Evolutionary conservation across 2,329 filamentous ascomycete species (phyloP).

Genomic region (Pseudocercospora fuligena): DNA sequence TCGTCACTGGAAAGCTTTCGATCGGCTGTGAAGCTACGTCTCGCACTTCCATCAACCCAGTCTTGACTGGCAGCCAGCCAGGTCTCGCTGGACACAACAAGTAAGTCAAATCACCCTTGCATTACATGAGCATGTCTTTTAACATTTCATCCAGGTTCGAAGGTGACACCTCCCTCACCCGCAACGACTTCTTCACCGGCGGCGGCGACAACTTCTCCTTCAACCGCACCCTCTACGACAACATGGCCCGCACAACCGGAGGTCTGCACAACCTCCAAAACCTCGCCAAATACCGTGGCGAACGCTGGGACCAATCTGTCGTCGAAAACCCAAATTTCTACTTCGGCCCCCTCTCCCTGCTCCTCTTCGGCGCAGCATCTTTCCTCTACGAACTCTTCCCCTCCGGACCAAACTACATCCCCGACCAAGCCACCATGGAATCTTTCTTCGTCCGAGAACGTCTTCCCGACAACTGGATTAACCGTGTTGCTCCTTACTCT

Average conservation of each 20-base stretch:
- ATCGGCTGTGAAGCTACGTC: slow-evolving; percentile 50
- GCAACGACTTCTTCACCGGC: slow-evolving; percentile 45
- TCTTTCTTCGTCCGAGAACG: slow-evolving; percentile 49
- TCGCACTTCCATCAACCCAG: slow-evolving; percentile 41
- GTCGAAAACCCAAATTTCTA: slow-evolving; percentile 49
- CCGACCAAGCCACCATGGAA: slow-evolving; percentile 39
- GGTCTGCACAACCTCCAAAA: slow-evolving; percentile 46
- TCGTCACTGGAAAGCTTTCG: slow-evolving; percentile 44
- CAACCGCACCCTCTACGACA: slow-evolving; percentile 48
- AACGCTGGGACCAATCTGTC: slow-evolving; percentile 47
- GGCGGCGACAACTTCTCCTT: slow-evolving; percentile 44
- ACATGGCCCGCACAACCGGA: slow-evolving; percentile 42
- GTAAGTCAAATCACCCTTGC: slow-evolving; percentile 19
- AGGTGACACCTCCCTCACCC: slow-evolving; percentile 45
- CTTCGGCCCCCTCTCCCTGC: slow-evolving; percentile 48
- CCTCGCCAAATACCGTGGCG: slow-evolving; percentile 45
- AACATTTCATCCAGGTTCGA: slow-evolving; percentile 32
- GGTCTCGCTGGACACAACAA: slow-evolving; percentile 50
- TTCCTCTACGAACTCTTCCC: slow-evolving; percentile 52
- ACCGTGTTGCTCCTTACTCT: slow-evolving; percentile 41
- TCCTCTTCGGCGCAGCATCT: slow-evolving; percentile 49
- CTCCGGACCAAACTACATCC: slow-evolving; percentile 30
- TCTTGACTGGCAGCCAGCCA: slow-evolving; percentile 41
- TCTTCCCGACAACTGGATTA: slow-evolving; percentile 47
- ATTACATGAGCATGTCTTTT: no score